Conservation (phyloP, 345 rosid species). For the Gynandropsis gynandra region DNA sequence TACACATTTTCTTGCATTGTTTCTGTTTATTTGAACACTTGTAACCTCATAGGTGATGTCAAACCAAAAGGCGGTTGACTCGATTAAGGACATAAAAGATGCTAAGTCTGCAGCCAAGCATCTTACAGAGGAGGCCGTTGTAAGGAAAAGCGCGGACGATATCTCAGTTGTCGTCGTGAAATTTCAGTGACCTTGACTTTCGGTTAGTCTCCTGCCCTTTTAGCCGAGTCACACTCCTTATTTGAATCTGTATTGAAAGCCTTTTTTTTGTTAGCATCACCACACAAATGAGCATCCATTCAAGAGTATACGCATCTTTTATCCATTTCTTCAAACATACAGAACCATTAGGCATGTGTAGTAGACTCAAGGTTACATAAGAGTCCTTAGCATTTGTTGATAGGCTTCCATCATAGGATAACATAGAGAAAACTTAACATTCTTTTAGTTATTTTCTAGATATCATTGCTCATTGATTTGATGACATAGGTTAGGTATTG, state of each 20-base stretch:
- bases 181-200: conserved; percentile 34
- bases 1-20: conserved; percentile 13
- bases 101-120: conserved; percentile 76
- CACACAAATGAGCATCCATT: background rate
- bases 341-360: conserved; percentile 13
- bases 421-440: conserved; percentile 7
- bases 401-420: conserved; percentile 13
- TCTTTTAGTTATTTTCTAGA: conserved; percentile 1
- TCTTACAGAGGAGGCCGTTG: conserved; percentile 74
- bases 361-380: conserved; percentile 5
- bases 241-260: conserved; percentile 7
- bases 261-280: conserved; percentile 7
- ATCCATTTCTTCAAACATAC: conserved; percentile 8
- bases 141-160: conserved; percentile 72
- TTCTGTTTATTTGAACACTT: conserved; percentile 4
- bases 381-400: conserved; percentile 11
- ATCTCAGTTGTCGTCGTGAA: conserved; percentile 79
- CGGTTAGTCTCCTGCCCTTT: conserved; percentile 25
- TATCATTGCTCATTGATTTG: conserved; percentile 12
- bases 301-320: background rate
- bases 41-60: conserved; percentile 56
- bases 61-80: conserved; percentile 77
- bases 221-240: background rate
- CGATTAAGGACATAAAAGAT: conserved; percentile 60
- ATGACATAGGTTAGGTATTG: conserved; percentile 16